phyloP scores from a whole-genome alignment of 768 basidiomycete genomes.

The Mrakia hoshinonis region DNA sequence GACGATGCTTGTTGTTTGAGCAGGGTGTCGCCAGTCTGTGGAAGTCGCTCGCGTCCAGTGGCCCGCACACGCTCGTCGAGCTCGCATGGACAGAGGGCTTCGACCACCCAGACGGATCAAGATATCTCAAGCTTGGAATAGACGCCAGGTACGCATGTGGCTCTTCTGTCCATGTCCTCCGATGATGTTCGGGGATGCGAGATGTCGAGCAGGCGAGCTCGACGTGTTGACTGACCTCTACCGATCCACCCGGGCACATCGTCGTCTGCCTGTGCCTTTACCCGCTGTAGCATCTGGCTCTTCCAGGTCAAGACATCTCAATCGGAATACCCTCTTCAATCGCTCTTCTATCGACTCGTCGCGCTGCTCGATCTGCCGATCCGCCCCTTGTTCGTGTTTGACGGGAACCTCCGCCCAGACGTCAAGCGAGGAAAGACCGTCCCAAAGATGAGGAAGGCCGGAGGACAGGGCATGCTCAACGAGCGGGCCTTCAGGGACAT shows the following conservation, averaged over 20 bases:
- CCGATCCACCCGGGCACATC: not conserved
- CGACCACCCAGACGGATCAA: slow-evolving; percentile 44
- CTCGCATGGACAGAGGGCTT: not conserved
- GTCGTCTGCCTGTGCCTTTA: too few species aligned
- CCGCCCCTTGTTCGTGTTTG: slow-evolving; percentile 83
- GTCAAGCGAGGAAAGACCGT: slow-evolving; percentile 54
- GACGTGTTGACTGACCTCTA: slow-evolving; percentile 3
- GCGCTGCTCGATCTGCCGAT: slow-evolving; percentile 63
- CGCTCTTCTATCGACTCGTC: slow-evolving; percentile 75
- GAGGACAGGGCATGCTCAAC: slow-evolving; percentile 37
- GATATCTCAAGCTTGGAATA: slow-evolving; percentile 52
- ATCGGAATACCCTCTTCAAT: slow-evolving; percentile 69
- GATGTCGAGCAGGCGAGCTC: too few species aligned
- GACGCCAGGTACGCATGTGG: slow-evolving; percentile 10
- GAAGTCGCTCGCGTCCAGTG: slow-evolving; percentile 32
- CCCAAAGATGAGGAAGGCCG: slow-evolving; percentile 25
- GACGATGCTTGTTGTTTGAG: too few species aligned
- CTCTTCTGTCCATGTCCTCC: not conserved
- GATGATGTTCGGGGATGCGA: not conserved
- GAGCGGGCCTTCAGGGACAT: slow-evolving; percentile 37
- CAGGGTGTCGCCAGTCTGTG: slow-evolving; percentile 43
- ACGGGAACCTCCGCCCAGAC: slow-evolving; percentile 73
- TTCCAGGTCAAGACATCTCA: slow-evolving; percentile 45
- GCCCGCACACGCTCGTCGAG: not conserved
- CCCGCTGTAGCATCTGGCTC: slow-evolving; percentile 40